Evolutionary conservation across 2,329 filamentous ascomycete genomes (phyloP).

Genomic region (Cytospora piceae): DNA sequence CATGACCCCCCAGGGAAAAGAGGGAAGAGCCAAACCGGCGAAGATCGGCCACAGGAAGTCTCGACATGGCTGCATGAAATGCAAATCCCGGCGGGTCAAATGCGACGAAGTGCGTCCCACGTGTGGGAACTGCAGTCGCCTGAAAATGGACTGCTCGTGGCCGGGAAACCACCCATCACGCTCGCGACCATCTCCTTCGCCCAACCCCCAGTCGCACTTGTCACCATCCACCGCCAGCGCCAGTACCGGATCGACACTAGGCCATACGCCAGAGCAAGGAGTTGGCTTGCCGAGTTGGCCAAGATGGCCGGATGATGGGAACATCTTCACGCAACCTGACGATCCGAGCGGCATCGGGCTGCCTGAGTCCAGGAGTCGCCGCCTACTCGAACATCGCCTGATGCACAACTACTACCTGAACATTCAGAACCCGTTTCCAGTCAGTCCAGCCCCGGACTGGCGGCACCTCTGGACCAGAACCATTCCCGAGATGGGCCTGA

Average conservation of each 20-base stretch:
- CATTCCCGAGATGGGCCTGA: slow-evolving; percentile 33
- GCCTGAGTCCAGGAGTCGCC: slow-evolving; percentile 34
- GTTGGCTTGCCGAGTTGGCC: slow-evolving; percentile 23
- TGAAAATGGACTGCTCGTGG: slow-evolving; percentile 35
- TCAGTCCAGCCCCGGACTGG: slow-evolving; percentile 32
- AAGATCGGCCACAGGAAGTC: slow-evolving; percentile 40
- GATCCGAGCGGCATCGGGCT: slow-evolving; percentile 27
- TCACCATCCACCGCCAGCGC: slow-evolving; percentile 13
- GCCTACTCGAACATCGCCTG: slow-evolving; percentile 37
- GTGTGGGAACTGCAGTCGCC: slow-evolving; percentile 36
- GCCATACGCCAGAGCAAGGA: slow-evolving; percentile 12
- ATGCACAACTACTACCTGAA: slow-evolving; percentile 36
- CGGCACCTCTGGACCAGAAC: slow-evolving; percentile 31
- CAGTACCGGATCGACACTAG: not conserved
- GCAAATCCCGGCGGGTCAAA: slow-evolving; percentile 39
- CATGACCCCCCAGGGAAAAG: slow-evolving; percentile 3
- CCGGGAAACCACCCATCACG: slow-evolving; percentile 7
- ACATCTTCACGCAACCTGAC: slow-evolving; percentile 20
- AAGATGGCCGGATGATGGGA: slow-evolving; percentile 7
- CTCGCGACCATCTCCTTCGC: slow-evolving; percentile 16
- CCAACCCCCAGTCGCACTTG: slow-evolving; percentile 1
- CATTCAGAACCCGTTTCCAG: slow-evolving; percentile 29
- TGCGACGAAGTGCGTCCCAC: slow-evolving; percentile 36
- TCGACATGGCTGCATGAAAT: slow-evolving; percentile 38
- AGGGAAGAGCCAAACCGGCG: slow-evolving; percentile 24